Conservation (phyloP, 805 yeast species). For the Nakazawaea sp. region DNA sequence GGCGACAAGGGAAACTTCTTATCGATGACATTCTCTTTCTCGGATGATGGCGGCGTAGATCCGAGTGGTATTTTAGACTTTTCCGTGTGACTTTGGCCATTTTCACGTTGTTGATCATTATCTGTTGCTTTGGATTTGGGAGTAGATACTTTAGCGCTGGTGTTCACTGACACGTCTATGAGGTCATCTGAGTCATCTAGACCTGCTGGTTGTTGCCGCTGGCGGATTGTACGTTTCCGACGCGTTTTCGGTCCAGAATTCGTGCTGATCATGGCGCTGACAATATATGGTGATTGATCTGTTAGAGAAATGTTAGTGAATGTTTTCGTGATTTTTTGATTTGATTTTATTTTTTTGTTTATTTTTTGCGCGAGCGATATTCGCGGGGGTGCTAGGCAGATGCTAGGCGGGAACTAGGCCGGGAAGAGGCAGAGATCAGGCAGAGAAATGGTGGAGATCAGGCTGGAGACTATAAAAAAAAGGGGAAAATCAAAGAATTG, state of each 20-base stretch:
- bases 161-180: slow-evolving; percentile 2
- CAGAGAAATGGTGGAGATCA: neutral
- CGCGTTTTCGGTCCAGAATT: neutral
- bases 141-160: too few relatives aligned
- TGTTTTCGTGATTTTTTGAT: neutral
- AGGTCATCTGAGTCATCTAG: slow-evolving; percentile 5
- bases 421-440: neutral
- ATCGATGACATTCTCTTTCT: slow-evolving; percentile 5
- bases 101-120: too few relatives aligned
- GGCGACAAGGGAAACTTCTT: neutral
- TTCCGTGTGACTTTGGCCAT: too few relatives aligned
- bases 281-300: too few relatives aligned
- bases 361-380: neutral
- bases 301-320: too few relatives aligned
- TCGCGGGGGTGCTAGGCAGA: neutral
- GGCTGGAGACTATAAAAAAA: neutral
- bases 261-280: slow-evolving; percentile 5
- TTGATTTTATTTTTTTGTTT: neutral
- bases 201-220: neutral
- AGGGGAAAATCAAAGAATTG: too few relatives aligned
- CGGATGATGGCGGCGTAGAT: neutral
- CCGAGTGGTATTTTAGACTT: too few relatives aligned
- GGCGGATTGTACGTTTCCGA: slow-evolving; percentile 10
- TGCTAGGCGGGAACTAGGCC: neutral
- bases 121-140: too few relatives aligned